These are phyloP conservation scores for Ophiocordyceps polyrhachis-furcata DNA, from an alignment of 2,329 filamentous ascomycete genomes.

Conservation along the genomic window DNA sequence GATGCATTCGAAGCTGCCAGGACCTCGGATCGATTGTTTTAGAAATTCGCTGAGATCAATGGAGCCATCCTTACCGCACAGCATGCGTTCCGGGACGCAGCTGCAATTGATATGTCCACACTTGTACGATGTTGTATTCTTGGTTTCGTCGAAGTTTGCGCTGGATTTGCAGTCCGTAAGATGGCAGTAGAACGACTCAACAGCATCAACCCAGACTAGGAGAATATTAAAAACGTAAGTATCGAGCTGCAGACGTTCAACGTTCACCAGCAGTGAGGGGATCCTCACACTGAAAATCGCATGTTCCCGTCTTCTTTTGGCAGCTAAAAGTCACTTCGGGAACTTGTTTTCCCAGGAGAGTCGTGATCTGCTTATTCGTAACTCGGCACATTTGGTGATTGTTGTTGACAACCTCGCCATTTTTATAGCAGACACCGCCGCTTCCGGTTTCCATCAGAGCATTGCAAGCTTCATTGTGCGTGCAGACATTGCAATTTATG, in stretches of 20 bases:
- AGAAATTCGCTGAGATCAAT: slow-evolving; percentile 87
- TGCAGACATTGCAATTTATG: slow-evolving; percentile 96
- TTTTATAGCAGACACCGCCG: slow-evolving; percentile 79
- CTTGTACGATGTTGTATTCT: slow-evolving; percentile 69
- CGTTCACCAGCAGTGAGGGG: slow-evolving; percentile 3
- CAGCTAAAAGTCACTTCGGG: slow-evolving; percentile 94
- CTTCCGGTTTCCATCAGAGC: slow-evolving; percentile 68
- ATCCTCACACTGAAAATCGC: slow-evolving; percentile 79
- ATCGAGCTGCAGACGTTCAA: slow-evolving; percentile 1
- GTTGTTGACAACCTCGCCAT: slow-evolving; percentile 76
- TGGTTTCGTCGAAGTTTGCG: slow-evolving; percentile 45
- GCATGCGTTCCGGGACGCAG: slow-evolving; percentile 80
- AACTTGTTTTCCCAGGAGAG: slow-evolving; percentile 65
- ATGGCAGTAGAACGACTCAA: slow-evolving; percentile 92
- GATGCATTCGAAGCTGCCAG: slow-evolving; percentile 63
- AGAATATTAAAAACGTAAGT: not conserved
- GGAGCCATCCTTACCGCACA: slow-evolving; percentile 80
- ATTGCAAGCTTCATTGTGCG: slow-evolving; percentile 65
- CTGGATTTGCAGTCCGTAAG: slow-evolving; percentile 62
- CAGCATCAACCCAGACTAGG: slow-evolving; percentile 80
- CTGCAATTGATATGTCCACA: slow-evolving; percentile 74
- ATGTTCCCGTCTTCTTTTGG: slow-evolving; percentile 52
- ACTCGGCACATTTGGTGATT: slow-evolving; percentile 98
- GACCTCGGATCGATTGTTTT: slow-evolving; percentile 63
- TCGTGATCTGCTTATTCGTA: slow-evolving; percentile 83